phyloP scores from a whole-genome alignment of 2,329 filamentous ascomycete species.

The Pseudogymnoascus sp. region DNA sequence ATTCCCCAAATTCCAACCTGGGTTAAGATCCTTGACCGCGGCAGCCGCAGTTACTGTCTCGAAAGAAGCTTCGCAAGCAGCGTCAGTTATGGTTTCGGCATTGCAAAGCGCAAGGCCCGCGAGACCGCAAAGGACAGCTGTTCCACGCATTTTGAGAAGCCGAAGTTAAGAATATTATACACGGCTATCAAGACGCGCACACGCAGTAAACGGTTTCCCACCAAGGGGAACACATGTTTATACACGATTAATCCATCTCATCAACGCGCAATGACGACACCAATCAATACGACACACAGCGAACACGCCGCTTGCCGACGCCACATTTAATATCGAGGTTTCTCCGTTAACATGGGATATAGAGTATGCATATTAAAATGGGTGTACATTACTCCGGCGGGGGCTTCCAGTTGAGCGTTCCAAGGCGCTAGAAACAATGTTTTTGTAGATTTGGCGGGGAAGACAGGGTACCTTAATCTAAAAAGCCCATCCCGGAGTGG shows the following conservation, averaged over 20 bases:
- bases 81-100: constrained; percentile 1
- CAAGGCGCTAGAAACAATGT: constrained; percentile 2
- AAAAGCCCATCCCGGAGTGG: background rate
- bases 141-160: constrained; percentile 3
- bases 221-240: background rate
- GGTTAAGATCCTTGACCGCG: constrained; percentile 40
- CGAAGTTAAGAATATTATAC: background rate
- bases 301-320: background rate
- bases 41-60: constrained; percentile 20
- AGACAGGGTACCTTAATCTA: constrained; percentile 6
- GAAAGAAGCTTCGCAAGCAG: constrained; percentile 18
- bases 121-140: background rate
- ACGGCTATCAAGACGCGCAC: background rate
- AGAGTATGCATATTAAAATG: background rate
- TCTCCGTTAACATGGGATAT: background rate
- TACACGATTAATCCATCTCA: background rate
- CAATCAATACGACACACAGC: background rate
- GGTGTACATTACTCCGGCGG: background rate
- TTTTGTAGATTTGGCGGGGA: background rate
- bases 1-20: constrained; percentile 56
- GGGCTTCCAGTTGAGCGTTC: constrained; percentile 1
- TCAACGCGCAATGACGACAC: background rate
- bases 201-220: background rate
- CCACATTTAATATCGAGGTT: background rate
- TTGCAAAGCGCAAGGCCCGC: background rate